A percentile compares a stretch with the other conserved stretches of the same genome.
These are phyloP conservation scores for Chlorella sp. DNA, from an alignment of 139 green algal genomes.

Conservation along the genomic window DNA sequence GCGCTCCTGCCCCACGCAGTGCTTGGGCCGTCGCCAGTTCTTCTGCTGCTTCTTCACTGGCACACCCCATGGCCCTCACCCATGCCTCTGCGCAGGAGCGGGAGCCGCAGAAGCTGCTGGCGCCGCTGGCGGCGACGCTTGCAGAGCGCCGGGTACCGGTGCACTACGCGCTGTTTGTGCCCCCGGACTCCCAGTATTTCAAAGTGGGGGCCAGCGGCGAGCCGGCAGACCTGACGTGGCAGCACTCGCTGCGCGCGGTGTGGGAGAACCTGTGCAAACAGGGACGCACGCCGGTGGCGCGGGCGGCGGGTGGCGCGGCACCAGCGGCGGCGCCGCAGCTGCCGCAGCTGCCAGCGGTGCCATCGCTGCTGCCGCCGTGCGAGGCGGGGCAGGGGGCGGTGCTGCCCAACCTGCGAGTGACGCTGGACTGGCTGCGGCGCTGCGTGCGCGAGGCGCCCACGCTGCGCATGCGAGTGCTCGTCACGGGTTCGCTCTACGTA, in stretches of 20 bases:
- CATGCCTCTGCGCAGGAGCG: slow-evolving; percentile 57
- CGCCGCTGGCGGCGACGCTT: slow-evolving; percentile 54
- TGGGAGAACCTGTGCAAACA: too few relatives aligned
- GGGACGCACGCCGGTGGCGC: too few relatives aligned
- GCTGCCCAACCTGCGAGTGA: slow-evolving; percentile 47
- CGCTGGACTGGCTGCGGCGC: slow-evolving; percentile 65
- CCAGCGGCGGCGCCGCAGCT: slow-evolving; percentile 2
- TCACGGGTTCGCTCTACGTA: slow-evolving; percentile 95
- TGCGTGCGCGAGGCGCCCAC: slow-evolving; percentile 25
- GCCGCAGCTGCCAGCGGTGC: slow-evolving; percentile 3
- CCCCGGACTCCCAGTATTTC: slow-evolving; percentile 57
- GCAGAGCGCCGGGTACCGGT: slow-evolving; percentile 33
- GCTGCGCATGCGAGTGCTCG: slow-evolving; percentile 72
- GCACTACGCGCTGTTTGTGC: slow-evolving; percentile 74
- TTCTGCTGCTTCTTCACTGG: neutral
- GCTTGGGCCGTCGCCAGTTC: neutral
- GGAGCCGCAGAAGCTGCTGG: slow-evolving; percentile 78
- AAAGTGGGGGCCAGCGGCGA: slow-evolving; percentile 22
- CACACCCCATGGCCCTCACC: too few relatives aligned
- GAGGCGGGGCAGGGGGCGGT: slow-evolving; percentile 36
- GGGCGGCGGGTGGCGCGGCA: neutral
- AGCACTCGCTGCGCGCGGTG: slow-evolving; percentile 49
- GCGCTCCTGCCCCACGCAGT: neutral
- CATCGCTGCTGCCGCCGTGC: neutral
- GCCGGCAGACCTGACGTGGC: slow-evolving; percentile 57